Base-by-base conservation (phyloP, 2,329 filamentous ascomycete genomes). In the Aspergillus neoniger region DNA sequence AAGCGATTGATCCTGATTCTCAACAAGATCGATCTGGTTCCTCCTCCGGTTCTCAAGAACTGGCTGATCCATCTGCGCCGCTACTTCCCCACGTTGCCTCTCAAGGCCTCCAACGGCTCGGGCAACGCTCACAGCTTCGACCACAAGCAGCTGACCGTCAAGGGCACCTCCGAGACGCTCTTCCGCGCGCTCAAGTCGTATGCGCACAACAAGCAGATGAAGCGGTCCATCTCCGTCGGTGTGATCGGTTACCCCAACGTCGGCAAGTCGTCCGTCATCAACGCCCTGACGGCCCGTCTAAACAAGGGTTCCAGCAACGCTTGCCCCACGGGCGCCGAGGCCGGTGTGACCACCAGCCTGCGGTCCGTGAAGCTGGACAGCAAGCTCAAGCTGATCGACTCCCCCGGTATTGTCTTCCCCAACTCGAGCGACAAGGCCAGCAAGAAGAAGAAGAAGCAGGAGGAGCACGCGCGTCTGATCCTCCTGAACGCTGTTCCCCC, bases 161-260 rank as follows among this genome's bases (percentile, higher is more conserved):
- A 94, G 77, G 91, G 86, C 75, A 97, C 93, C 12, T 92, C 92
- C 5, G 85, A 90, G 56, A 88, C 91, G 0, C 86, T 97, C 9
- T 92, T 97, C 82, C 91, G 89, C 70, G 91, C 93, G 0, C 86
- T 97, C 63, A 97, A 97, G 82, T 89, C 91, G 47, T 97, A 91
- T 73, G 91, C 93, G 9, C 89, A 91, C 60, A 86, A 85, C 62
- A 90, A 91, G 70, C 89, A 96, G 74, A 82, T 97, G 67, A 96
- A 96, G 83, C 89, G 93, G 58, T 89, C 92, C 56, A 87, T 96
- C 70, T 93, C 91, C 19, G 93, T 97, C 62, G 93, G 93, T 66
- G 91, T 97, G 63, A 96, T 97, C 69, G 93, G 93, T 28, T 97
- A 96, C 76, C 93, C 93, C 70, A 97, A 97, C 75, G 93, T 96